phyloP scores from a whole-genome alignment of 495 filamentous ascomycete genomes.

The Xylaria grammica region DNA sequence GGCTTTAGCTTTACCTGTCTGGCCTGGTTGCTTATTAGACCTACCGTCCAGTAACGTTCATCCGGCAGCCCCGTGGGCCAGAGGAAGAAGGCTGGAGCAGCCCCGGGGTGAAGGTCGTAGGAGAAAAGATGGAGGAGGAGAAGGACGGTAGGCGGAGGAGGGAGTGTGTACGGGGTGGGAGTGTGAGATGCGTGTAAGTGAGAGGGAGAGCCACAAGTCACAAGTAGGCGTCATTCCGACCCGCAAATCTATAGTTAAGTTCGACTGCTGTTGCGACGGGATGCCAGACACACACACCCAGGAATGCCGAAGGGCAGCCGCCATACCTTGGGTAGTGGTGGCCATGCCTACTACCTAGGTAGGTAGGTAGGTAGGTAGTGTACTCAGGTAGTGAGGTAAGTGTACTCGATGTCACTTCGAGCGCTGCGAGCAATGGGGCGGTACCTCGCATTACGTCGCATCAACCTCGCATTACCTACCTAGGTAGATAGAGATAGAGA shows the following conservation, averaged over 20 bases:
- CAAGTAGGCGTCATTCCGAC: slow-evolving; percentile 25
- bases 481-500: too few relatives aligned
- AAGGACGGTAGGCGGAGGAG: too few relatives aligned
- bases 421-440: slow-evolving; percentile 10
- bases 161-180: slow-evolving; percentile 13
- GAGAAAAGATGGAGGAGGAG: slow-evolving; percentile 8
- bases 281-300: background rate
- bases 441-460: slow-evolving; percentile 18
- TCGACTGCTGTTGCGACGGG: slow-evolving; percentile 12
- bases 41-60: slow-evolving; percentile 20
- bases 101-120: slow-evolving; percentile 25
- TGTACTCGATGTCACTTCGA: slow-evolving; percentile 16
- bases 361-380: background rate
- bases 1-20: slow-evolving; percentile 17
- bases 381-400: too few relatives aligned
- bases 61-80: slow-evolving; percentile 16
- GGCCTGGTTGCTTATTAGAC: slow-evolving; percentile 15
- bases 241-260: slow-evolving; percentile 22
- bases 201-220: slow-evolving; percentile 2
- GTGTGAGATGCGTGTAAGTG: slow-evolving; percentile 19
- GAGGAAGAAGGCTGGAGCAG: slow-evolving; percentile 22
- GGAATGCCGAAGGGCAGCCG: slow-evolving; percentile 5
- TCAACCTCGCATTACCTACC: background rate
- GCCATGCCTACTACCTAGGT: too few relatives aligned
- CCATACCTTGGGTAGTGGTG: background rate